A percentile compares a stretch with the other conserved stretches of the same genome.
Evolutionary conservation across 257 asterid genomes (phyloP).

Genomic region (Marsdenia floribunda): DNA sequence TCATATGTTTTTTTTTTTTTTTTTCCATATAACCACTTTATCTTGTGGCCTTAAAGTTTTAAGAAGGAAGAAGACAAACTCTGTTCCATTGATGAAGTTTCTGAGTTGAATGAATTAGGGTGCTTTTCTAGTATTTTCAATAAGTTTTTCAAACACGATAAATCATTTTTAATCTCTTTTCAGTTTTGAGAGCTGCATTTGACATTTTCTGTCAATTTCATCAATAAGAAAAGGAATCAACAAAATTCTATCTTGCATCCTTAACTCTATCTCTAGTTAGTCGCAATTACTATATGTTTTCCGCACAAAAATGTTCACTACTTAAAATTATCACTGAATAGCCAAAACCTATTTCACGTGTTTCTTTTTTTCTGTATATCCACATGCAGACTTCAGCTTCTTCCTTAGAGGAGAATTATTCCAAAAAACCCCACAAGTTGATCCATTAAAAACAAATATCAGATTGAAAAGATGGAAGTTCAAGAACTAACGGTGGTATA

Average conservation of each 20-base stretch:
- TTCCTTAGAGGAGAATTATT: neutral
- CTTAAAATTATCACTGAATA: too few species aligned
- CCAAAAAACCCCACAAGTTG: neutral
- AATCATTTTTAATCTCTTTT: too few species aligned
- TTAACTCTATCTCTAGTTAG: neutral
- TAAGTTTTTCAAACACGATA: neutral
- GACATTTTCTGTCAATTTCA: neutral
- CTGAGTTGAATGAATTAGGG: neutral
- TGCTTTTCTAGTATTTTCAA: neutral
- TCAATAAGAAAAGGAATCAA: neutral
- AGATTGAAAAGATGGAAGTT: constrained; percentile 3
- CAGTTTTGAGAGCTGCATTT: neutral
- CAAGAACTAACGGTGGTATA: constrained; percentile 32
- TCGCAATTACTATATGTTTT: too few species aligned
- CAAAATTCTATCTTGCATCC: neutral
- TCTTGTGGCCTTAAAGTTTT: constrained; percentile 2
- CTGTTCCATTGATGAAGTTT: neutral
- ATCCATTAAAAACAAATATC: neutral
- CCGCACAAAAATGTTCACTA: too few species aligned
- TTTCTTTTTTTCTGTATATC: neutral
- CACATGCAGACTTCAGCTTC: neutral
- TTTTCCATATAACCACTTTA: neutral
- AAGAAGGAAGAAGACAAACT: neutral
- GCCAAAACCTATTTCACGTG: neutral
- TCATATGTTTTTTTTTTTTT: too few species aligned